Base-by-base conservation (phyloP, 139 green algal species). In the Micromonas commoda region DNA sequence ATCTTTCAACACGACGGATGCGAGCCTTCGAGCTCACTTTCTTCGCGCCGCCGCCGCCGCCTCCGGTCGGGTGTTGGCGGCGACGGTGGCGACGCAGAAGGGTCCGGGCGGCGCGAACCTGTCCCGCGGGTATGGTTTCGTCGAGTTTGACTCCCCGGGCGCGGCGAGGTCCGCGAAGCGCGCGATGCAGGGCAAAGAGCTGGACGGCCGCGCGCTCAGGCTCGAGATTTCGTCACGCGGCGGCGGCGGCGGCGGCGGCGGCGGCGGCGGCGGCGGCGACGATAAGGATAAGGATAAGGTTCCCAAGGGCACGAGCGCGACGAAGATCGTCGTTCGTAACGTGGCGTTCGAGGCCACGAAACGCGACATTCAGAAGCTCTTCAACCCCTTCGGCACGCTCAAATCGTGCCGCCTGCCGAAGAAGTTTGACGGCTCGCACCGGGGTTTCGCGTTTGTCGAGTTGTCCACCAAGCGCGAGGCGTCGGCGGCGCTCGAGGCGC, bases 391-490 rank as follows among this genome's bases (percentile, higher is more conserved):
- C 83, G 96, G 96, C 0, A 86, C 94, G 35, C 63, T 98, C 63
- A 98, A 98, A 84, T 92, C 76, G 57, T 89, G 91, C 79, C 88
- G 96, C 64, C 80, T 99, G 77, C 96, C 96, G 9, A 92, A 93
- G 73, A 99, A 99, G 87, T 97, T 97, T 82, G 95, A 99, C 81
- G 95, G 95, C 77, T 86, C 53, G 28, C 94, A 97, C 85, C 86
- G 94, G 6, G 86, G 80, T 20, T 87, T 86, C 71, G 86, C 75
- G 26, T 89, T 90, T 51, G 80, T 89, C 16, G 86, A 89, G 38
- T 89, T 88, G 76, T 71, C 68, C 13, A 88, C 84, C 16, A 71
- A 74, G 26, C 19, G 63, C 70, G 87, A 91, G 78, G 85, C 87
- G 0, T 33, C 31, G 1, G 89, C 84, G 61, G 87, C 87, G n/a